A percentile compares a stretch with the other conserved stretches of the same genome.
Evolutionary conservation across 306 rosid species (phyloP).

Genomic region (Gillenia trifoliata): DNA sequence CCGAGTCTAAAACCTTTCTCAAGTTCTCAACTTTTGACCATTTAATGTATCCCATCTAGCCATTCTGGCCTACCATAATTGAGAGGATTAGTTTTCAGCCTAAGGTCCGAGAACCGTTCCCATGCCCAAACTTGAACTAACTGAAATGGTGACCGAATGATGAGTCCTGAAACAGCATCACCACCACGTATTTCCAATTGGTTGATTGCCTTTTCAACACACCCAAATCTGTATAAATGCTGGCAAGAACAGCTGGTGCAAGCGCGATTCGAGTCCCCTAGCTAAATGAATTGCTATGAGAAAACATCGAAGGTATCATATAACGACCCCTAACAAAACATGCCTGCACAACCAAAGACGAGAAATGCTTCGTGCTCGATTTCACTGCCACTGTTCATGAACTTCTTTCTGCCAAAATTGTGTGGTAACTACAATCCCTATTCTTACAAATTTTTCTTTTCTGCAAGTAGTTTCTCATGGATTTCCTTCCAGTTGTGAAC

Average conservation of each 20-base stretch:
- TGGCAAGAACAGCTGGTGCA: constrained; percentile 45
- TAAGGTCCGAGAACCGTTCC: constrained; percentile 40
- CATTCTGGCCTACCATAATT: constrained; percentile 11
- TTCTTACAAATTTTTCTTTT: background rate
- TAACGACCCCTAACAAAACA: constrained; percentile 13
- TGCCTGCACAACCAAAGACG: constrained; percentile 36
- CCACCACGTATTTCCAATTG: background rate
- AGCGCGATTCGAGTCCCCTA: constrained; percentile 39
- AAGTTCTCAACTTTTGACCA: constrained; percentile 17
- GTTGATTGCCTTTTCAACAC: constrained; percentile 19
- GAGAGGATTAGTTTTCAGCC: constrained; percentile 18
- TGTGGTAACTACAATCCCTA: background rate
- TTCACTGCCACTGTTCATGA: constrained; percentile 34
- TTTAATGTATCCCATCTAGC: constrained; percentile 31
- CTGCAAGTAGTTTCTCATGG: background rate
- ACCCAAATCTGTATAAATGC: constrained; percentile 35
- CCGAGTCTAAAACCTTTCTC: constrained; percentile 28
- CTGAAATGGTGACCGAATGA: constrained; percentile 29
- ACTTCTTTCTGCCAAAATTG: constrained; percentile 23
- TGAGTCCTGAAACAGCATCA: background rate
- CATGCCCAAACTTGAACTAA: constrained; percentile 48
- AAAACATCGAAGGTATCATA: constrained; percentile 5
- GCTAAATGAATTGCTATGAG: constrained; percentile 46
- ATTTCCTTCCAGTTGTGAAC: background rate
- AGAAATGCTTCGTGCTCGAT: constrained; percentile 55